Evolutionary conservation across 352 stramenopile species (phyloP).

Genomic region (Phytopythium cucurbitacearum): DNA sequence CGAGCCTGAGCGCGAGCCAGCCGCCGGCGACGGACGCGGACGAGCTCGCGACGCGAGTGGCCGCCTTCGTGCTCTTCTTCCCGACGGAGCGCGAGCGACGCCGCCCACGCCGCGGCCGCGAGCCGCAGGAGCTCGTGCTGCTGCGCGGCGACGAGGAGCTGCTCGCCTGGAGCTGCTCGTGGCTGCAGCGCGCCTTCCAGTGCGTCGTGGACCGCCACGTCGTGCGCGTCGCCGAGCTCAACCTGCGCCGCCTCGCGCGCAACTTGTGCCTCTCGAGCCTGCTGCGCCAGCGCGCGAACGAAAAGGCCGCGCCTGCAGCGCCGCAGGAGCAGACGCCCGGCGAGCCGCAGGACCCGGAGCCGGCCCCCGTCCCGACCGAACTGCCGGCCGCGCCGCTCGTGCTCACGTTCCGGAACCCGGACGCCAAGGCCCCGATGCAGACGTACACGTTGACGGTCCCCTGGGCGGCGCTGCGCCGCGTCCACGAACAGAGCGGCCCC

Average conservation of each 20-base stretch:
- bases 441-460: constrained; percentile 62
- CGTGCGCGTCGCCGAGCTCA: constrained; percentile 42
- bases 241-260: constrained; percentile 48
- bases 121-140: constrained; percentile 54
- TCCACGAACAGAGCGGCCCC: constrained; percentile 31
- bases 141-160: constrained; percentile 53
- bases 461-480: constrained; percentile 36
- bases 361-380: constrained; percentile 8
- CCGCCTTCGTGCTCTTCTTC: constrained; percentile 69
- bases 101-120: constrained; percentile 25
- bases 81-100: constrained; percentile 29
- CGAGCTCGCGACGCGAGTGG: constrained; percentile 2
- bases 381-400: constrained; percentile 28
- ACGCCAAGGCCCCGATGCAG: constrained; percentile 34
- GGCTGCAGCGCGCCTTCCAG: constrained; percentile 72
- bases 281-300: constrained; percentile 8
- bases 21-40: neutral
- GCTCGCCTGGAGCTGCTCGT: constrained; percentile 45
- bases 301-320: neutral
- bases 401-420: constrained; percentile 43
- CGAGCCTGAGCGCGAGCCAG: constrained; percentile 6
- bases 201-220: constrained; percentile 49
- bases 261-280: constrained; percentile 43
- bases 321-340: constrained; percentile 3
- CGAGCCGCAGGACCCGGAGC: constrained; percentile 4